Conservation (phyloP, 371 early-diverging fungal genomes). For the Mucor piriformis region DNA sequence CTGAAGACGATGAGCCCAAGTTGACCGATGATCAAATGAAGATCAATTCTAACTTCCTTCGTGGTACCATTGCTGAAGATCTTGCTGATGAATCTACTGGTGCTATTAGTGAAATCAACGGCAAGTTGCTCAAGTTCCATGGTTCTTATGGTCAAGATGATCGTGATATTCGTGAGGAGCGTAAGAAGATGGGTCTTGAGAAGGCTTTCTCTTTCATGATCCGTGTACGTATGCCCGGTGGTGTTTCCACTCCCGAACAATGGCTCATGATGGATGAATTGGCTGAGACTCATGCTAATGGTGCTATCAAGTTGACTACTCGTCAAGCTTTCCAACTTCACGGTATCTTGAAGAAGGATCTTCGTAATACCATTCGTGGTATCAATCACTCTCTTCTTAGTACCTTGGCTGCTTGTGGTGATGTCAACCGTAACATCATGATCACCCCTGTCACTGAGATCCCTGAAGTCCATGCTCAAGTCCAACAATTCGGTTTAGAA, state of each 20-base stretch:
- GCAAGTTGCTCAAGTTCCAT: slow-evolving; percentile 93
- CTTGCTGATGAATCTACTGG: slow-evolving; percentile 86
- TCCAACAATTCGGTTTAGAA: slow-evolving; percentile 70
- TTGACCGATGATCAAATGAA: slow-evolving; percentile 90
- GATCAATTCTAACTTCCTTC: slow-evolving; percentile 84
- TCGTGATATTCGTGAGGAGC: slow-evolving; percentile 87
- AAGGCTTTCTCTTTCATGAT: slow-evolving; percentile 95
- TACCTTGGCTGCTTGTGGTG: slow-evolving; percentile 95
- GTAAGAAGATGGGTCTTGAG: slow-evolving; percentile 84
- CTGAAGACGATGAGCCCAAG: slow-evolving; percentile 70
- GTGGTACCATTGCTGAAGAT: slow-evolving; percentile 89
- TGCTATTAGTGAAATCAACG: slow-evolving; percentile 82
- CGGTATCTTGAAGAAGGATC: slow-evolving; percentile 88
- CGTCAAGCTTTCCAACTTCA: slow-evolving; percentile 96
- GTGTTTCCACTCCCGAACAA: slow-evolving; percentile 84
- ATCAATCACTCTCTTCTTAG: slow-evolving; percentile 88
- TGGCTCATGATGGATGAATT: slow-evolving; percentile 92
- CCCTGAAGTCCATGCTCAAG: slow-evolving; percentile 78
- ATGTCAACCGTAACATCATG: slow-evolving; percentile 96
- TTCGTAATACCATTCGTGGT: slow-evolving; percentile 83
- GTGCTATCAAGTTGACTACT: slow-evolving; percentile 90
- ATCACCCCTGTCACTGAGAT: slow-evolving; percentile 83
- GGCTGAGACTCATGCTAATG: slow-evolving; percentile 80
- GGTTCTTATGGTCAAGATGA: slow-evolving; percentile 96
- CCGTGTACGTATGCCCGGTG: slow-evolving; percentile 92